Percentiles rank a stretch among this genome's conserved stretches.
These are phyloP conservation scores for Phlyctochytrium planicorne DNA, from an alignment of 192 early-diverging fungal species.

Conservation along the genomic window DNA sequence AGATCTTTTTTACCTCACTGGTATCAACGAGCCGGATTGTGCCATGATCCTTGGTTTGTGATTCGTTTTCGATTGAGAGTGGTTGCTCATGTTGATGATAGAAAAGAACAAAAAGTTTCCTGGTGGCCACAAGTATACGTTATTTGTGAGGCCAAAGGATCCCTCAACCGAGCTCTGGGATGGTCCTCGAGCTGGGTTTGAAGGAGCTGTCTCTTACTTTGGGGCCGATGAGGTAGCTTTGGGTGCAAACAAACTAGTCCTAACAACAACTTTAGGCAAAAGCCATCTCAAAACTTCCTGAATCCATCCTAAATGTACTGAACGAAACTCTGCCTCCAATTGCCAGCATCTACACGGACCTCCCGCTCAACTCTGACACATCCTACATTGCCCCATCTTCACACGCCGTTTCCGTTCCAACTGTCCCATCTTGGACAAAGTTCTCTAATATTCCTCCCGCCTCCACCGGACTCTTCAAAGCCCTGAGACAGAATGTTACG, in stretches of 20 bases:
- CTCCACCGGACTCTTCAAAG: constrained; percentile 5
- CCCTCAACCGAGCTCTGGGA: constrained; percentile 85
- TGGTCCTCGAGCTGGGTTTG: constrained; percentile 80
- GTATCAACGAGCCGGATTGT: constrained; percentile 91
- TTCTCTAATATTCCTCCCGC: constrained; percentile 16
- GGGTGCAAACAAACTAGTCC: background rate
- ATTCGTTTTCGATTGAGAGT: background rate
- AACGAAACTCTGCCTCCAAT: constrained; percentile 1
- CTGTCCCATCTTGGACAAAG: constrained; percentile 21
- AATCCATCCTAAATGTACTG: constrained; percentile 17
- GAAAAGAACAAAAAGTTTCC: constrained; percentile 33
- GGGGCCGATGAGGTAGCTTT: constrained; percentile 74
- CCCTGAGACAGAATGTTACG: background rate
- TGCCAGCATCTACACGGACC: constrained; percentile 35
- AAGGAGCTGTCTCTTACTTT: constrained; percentile 72
- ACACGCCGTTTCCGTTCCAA: constrained; percentile 20
- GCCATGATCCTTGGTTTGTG: constrained; percentile 38
- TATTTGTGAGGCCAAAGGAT: constrained; percentile 84
- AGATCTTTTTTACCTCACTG: constrained; percentile 84
- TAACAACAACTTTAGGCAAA: constrained; percentile 19
- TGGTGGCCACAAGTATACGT: constrained; percentile 71
- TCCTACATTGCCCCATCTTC: background rate
- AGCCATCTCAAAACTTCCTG: constrained; percentile 31
- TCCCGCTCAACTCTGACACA: constrained; percentile 11
- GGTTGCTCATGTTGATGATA: constrained; percentile 5